Percentiles rank a stretch among this genome's conserved stretches.
phyloP scores from a whole-genome alignment of 768 basidiomycete genomes.

The Plicaturopsis crispa region DNA sequence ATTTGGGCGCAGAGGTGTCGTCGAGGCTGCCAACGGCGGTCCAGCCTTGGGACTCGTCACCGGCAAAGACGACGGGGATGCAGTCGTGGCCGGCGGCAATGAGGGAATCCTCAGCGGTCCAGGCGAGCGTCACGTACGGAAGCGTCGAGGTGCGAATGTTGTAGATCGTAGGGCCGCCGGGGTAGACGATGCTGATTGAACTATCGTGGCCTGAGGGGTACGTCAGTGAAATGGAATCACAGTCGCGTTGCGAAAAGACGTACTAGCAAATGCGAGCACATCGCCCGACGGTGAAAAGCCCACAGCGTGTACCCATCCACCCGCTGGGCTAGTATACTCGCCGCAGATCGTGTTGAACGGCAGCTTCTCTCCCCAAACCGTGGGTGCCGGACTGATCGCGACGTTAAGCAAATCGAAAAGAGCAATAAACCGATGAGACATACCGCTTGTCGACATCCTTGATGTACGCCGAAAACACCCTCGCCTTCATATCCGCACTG shows the following conservation, averaged over 20 bases:
- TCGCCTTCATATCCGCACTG: slow-evolving; percentile 96
- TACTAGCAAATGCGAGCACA: slow-evolving; percentile 86
- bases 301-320: slow-evolving; percentile 96
- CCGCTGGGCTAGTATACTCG: slow-evolving; percentile 81
- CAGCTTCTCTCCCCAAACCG: slow-evolving; percentile 96
- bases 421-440: slow-evolving; percentile 3
- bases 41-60: slow-evolving; percentile 68
- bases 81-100: slow-evolving; percentile 97
- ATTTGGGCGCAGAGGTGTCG: slow-evolving; percentile 48
- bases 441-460: slow-evolving; percentile 95
- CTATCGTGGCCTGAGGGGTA: slow-evolving; percentile 82
- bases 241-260: slow-evolving; percentile 30
- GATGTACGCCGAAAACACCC: slow-evolving; percentile 97
- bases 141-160: slow-evolving; percentile 71
- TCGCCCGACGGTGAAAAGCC: slow-evolving; percentile 98
- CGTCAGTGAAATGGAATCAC: too few species aligned
- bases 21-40: slow-evolving; percentile 75
- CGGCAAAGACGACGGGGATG: slow-evolving; percentile 84
- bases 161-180: slow-evolving; percentile 64
- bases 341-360: slow-evolving; percentile 98
- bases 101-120: slow-evolving; percentile 75
- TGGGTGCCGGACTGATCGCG: slow-evolving; percentile 63
- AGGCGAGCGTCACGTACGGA: slow-evolving; percentile 79
- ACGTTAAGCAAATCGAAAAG: neutral
- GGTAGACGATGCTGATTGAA: slow-evolving; percentile 87